phyloP scores from a whole-genome alignment of 768 basidiomycete species.

The Termitomyces sp. region DNA sequence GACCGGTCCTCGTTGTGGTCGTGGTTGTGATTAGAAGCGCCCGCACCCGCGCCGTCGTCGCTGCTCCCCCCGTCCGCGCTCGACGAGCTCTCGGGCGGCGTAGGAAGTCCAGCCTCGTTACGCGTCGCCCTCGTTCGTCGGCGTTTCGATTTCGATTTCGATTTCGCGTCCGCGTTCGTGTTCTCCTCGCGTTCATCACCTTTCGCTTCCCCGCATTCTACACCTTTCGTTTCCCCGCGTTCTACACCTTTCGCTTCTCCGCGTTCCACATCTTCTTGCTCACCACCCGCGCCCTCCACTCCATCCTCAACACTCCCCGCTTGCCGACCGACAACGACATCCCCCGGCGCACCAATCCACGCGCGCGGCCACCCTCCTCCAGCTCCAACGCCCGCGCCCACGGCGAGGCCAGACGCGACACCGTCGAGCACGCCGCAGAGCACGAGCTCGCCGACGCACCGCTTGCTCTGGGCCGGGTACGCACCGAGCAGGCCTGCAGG shows the following conservation, averaged over 20 bases:
- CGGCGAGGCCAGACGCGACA: no score
- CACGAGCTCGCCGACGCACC: slow-evolving; percentile 22
- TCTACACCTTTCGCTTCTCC: no score
- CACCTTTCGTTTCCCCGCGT: no score
- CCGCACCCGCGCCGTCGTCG: no score
- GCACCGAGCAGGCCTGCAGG: slow-evolving; percentile 11
- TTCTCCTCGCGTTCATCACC: no score
- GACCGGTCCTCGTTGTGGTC: no score
- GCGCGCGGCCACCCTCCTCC: slow-evolving; percentile 12
- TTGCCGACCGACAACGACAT: no score
- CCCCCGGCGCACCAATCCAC: slow-evolving; percentile 11
- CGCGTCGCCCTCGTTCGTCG: not conserved
- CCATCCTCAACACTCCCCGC: no score
- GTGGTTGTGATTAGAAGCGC: no score
- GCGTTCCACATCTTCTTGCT: no score
- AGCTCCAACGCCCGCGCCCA: slow-evolving; percentile 5
- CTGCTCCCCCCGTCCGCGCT: not conserved
- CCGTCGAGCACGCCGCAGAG: slow-evolving; percentile 24
- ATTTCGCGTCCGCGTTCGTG: not conserved
- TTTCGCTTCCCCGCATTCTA: no score
- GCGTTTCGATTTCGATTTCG: not conserved
- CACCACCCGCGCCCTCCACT: no score
- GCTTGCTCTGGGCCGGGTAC: not conserved
- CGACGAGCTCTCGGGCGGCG: slow-evolving; percentile 11
- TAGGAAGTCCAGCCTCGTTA: slow-evolving; percentile 13